phyloP scores from a whole-genome alignment of 202 grass and related monocot genomes.

The Bolboschoenoplectus hybrid region DNA sequence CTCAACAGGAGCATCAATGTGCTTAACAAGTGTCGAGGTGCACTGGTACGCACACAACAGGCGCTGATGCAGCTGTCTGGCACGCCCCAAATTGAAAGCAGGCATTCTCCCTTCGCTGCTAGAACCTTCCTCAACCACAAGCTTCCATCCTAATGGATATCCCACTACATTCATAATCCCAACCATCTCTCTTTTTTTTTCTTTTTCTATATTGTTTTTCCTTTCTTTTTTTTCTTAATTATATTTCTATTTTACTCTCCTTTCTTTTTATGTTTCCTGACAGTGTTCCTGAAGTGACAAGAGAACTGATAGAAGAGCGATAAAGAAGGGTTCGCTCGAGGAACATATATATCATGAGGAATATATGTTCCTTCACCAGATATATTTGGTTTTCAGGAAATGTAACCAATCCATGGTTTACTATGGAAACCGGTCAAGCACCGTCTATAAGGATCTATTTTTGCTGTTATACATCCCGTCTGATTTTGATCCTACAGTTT shows the following conservation, averaged over 20 bases:
- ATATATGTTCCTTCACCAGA: too few relatives aligned
- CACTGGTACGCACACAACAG: slow-evolving; percentile 60
- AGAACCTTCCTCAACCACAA: slow-evolving; percentile 20
- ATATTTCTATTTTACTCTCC: neutral
- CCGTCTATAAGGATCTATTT: too few relatives aligned
- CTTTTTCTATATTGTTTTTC: neutral
- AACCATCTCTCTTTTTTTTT: neutral
- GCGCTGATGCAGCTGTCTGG: slow-evolving; percentile 57
- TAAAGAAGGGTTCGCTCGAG: too few relatives aligned
- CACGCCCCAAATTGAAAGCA: slow-evolving; percentile 46
- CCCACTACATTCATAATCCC: neutral
- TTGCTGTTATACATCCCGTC: too few relatives aligned
- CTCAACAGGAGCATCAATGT: slow-evolving; percentile 71
- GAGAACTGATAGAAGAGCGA: too few relatives aligned
- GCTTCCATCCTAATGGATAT: slow-evolving; percentile 2
- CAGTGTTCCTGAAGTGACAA: too few relatives aligned
- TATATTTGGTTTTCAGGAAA: too few relatives aligned
- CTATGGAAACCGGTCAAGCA: too few relatives aligned
- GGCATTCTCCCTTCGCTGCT: neutral
- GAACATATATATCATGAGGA: too few relatives aligned
- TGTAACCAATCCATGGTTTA: too few relatives aligned
- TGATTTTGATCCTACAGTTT: too few relatives aligned
- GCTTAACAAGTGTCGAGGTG: slow-evolving; percentile 61
- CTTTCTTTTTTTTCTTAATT: neutral
- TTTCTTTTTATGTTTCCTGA: neutral